phyloP scores from a whole-genome alignment of 768 basidiomycete genomes.

The Pholiota molesta region DNA sequence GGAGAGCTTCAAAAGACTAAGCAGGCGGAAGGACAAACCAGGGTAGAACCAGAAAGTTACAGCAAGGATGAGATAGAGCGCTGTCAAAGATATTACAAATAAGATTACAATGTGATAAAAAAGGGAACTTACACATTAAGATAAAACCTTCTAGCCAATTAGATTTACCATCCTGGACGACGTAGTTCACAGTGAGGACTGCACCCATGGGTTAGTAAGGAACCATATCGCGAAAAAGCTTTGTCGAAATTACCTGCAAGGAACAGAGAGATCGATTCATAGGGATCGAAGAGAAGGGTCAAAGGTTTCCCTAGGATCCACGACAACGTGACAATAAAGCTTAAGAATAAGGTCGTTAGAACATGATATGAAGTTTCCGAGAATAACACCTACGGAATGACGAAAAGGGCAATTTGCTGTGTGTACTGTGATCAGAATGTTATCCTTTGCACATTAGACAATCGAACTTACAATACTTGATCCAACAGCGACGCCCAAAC shows the following conservation, averaged over 20 bases:
- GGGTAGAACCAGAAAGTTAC: slow-evolving; percentile 70
- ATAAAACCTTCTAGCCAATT: slow-evolving; percentile 83
- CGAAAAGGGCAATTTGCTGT: slow-evolving; percentile 76
- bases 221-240: neutral
- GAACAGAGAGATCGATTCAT: slow-evolving; percentile 72
- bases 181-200: slow-evolving; percentile 86
- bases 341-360: slow-evolving; percentile 27
- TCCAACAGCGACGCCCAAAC: slow-evolving; percentile 88
- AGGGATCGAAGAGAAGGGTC: slow-evolving; percentile 86
- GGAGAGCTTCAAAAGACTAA: neutral
- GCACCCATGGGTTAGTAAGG: slow-evolving; percentile 3
- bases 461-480: slow-evolving; percentile 67
- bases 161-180: slow-evolving; percentile 78
- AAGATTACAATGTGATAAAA: neutral
- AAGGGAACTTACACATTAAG: slow-evolving; percentile 36
- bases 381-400: slow-evolving; percentile 29
- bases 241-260: slow-evolving; percentile 37
- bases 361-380: neutral
- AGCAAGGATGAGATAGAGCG: slow-evolving; percentile 71
- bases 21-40: slow-evolving; percentile 28
- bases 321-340: slow-evolving; percentile 72
- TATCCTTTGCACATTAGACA: neutral
- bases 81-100: slow-evolving; percentile 31
- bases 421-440: slow-evolving; percentile 4
- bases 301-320: slow-evolving; percentile 85